A percentile compares a stretch with the other conserved stretches of the same genome.
phyloP scores from a whole-genome alignment of 2,329 filamentous ascomycete species.

The Gliomastix tumulicola region DNA sequence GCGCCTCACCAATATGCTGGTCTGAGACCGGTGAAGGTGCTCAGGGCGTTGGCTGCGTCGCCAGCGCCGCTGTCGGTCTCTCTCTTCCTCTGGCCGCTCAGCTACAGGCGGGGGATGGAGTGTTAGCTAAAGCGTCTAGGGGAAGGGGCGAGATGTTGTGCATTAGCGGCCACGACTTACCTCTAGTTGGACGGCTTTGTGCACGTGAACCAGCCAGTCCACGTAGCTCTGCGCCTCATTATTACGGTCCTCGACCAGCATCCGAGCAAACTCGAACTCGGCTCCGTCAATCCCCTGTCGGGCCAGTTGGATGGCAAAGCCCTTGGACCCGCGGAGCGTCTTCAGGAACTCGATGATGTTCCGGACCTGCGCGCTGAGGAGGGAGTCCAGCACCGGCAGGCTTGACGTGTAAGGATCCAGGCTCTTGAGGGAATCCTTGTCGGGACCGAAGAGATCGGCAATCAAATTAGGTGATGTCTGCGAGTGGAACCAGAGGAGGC shows the following conservation, averaged over 20 bases:
- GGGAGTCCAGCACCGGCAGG: constrained; percentile 80
- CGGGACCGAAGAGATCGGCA: constrained; percentile 81
- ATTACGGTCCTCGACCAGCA: constrained; percentile 90
- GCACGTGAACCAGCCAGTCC: constrained; percentile 94
- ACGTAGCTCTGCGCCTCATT: constrained; percentile 98
- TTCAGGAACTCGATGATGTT: constrained; percentile 88
- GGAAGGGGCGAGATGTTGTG: too few relatives aligned
- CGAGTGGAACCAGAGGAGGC: constrained; percentile 85
- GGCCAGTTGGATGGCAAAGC: constrained; percentile 81
- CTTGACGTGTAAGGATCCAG: constrained; percentile 77
- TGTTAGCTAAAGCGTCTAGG: too few relatives aligned
- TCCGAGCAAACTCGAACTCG: constrained; percentile 90
- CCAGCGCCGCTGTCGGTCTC: constrained; percentile 44
- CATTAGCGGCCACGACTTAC: too few relatives aligned
- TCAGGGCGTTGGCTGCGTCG: constrained; percentile 30
- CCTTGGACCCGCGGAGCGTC: constrained; percentile 76
- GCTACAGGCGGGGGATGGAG: constrained; percentile 35
- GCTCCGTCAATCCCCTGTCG: constrained; percentile 89
- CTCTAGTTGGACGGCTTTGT: constrained; percentile 89
- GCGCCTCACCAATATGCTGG: constrained; percentile 51
- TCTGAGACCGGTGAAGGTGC: constrained; percentile 51
- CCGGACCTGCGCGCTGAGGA: constrained; percentile 88
- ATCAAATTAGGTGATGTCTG: constrained; percentile 91
- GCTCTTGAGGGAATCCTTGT: constrained; percentile 58
- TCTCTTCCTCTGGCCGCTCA: constrained; percentile 65